phyloP scores from a whole-genome alignment of 164 flowering plant species.

The Magnolia kwangsiensis region DNA sequence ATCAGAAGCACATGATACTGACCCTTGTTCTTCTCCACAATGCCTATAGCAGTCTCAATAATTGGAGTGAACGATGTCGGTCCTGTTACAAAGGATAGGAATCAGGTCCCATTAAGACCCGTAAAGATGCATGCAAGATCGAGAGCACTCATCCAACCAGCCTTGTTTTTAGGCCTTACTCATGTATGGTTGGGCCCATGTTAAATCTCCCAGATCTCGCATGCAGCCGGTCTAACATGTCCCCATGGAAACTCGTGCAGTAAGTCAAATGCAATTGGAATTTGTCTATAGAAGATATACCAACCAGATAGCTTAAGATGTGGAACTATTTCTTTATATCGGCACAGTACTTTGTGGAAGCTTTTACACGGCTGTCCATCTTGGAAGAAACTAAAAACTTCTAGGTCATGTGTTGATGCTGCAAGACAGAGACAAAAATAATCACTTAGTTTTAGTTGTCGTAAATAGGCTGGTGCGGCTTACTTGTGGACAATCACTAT shows the following conservation, averaged over 20 bases:
- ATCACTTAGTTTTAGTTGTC: too few relatives aligned
- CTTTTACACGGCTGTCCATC: slow-evolving; percentile 48
- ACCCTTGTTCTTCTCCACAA: slow-evolving; percentile 42
- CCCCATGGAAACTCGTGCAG: too few relatives aligned
- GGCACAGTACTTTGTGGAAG: slow-evolving; percentile 46
- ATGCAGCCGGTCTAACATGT: too few relatives aligned
- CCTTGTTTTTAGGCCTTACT: too few relatives aligned
- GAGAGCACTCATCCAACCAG: too few relatives aligned
- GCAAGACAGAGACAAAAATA: slow-evolving; percentile 5
- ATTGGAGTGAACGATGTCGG: slow-evolving; percentile 53
- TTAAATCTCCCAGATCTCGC: too few relatives aligned
- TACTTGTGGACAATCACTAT: too few relatives aligned
- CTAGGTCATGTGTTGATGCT: slow-evolving; percentile 69
- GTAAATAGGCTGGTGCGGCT: too few relatives aligned
- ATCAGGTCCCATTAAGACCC: background rate
- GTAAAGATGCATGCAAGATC: too few relatives aligned
- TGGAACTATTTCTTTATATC: slow-evolving; percentile 59
- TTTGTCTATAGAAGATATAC: background rate
- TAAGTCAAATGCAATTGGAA: too few relatives aligned
- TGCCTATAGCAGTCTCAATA: slow-evolving; percentile 37
- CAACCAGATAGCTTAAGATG: slow-evolving; percentile 52
- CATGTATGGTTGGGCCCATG: too few relatives aligned
- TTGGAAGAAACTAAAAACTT: slow-evolving; percentile 57
- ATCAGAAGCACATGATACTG: slow-evolving; percentile 50
- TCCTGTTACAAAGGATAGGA: slow-evolving; percentile 22